Base-by-base conservation (phyloP, 768 basidiomycete species). In the Leccinellum rugosiceps region DNA sequence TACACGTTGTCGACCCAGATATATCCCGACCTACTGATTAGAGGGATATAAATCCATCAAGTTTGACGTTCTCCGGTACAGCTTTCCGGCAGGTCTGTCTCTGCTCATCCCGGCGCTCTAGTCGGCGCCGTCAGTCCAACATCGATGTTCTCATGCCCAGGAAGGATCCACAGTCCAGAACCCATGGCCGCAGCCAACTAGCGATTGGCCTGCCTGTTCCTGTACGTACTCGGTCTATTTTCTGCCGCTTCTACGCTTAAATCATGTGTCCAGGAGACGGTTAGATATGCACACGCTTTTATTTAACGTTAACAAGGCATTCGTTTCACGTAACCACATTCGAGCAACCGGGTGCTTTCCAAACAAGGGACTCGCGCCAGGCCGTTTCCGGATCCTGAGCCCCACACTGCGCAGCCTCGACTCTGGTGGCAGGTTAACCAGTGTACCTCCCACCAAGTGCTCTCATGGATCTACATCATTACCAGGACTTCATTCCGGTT, bases 401-500 rank as follows among this genome's bases (percentile, higher is more conserved):
- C 23, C 14, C 53, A 46, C 17, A 26, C 43, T 38, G 53, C 46
- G 23, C 11, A 28, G 21, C 17, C 34, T 35, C 34, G 34, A 35
- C 15, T 34, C 10, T 34, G 13, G 0, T 34, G 34, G 34, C 34
- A n/a, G n/a, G n/a, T n/a, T n/a, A 34, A 48, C 28, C 28, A 28
- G 19, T 38, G 3, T 45, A 10, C 17, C 13, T 28, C 21, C n/a
- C 21, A 13, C 21, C 57, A 45, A 14, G 8, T 8, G 8, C 38
- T n/a, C 17, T 6, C 52, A 69, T 69, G 67, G 64, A 64, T 21
- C 43, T 49, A 19, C 53, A 60, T 11, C 53, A 3, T 44, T 25
- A 52, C 13, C 57, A 59, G 11, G 45, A 55, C 17, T n/a, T 35
- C 53, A 49, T 49, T 25, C 66, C 32, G n/a, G 58, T 73, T 23